Base-by-base conservation (phyloP, 768 basidiomycete species). In the Udeniomyces megalosporus region DNA sequence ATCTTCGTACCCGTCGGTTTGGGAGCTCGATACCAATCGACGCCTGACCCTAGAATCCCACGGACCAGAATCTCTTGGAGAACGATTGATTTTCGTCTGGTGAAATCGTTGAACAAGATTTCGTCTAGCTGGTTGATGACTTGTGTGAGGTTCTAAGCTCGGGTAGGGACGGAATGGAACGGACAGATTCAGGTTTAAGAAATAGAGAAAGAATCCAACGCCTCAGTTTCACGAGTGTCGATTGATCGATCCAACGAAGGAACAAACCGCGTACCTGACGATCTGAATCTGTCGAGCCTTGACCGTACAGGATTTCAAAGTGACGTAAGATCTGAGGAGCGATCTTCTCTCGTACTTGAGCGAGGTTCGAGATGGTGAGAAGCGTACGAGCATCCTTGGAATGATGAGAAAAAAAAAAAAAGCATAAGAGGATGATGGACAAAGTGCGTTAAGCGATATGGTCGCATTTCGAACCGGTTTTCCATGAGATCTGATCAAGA, bases 1-100 rank as follows among this genome's bases (percentile, higher is more conserved):
- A n/a, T n/a, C n/a, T n/a, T n/a, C n/a, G n/a, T n/a, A 86, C 93
- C 90, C 66, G 83, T 86, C 4, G 95, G 95, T 70, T 93, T 90
- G 3, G 86, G 83, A 0, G 88, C 89, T 67, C 90, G 85, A 68
- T 84, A 87, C 95, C 95, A 99, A 70, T 96, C 88, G 79, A 96
- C 87, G 34, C 79, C 76, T 29, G 77, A 77, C 55, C 86, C 80
- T 31, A 95, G 76, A 50, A 99, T 85, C 11, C 95, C 95, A 56
- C 78, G 76, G 29, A 84, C 81, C 44, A 96, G 76, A 54, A 88
- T 82, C 38, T 75, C 73, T 53, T 77, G 83, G 34, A 89, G 78
- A 15, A 75, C 74, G n/a, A 77, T 77, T n/a, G 84, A 78, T 71
- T 90, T 89, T 45, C 88, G 83, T 68, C 85, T 86, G 67, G 86